These are phyloP conservation scores for Phallus indusiatus DNA, from an alignment of 768 basidiomycete genomes.

Conservation along the genomic window DNA sequence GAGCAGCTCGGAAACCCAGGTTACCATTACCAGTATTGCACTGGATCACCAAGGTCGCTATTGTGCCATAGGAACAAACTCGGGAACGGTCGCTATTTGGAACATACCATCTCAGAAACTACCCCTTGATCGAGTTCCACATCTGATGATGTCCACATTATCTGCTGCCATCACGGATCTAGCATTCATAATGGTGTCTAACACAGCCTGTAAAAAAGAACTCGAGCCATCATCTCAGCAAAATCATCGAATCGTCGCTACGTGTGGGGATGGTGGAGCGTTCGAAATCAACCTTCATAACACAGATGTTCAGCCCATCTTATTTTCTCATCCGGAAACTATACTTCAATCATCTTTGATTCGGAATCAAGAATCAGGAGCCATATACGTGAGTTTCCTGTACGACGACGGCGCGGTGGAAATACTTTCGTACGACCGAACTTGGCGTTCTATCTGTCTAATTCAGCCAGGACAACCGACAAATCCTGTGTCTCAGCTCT, in stretches of 20 bases:
- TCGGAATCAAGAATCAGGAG: constrained; percentile 36
- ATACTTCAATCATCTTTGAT: constrained; percentile 42
- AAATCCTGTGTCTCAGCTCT: constrained; percentile 44
- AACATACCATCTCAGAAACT: constrained; percentile 30
- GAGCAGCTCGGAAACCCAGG: constrained; percentile 37
- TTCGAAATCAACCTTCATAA: constrained; percentile 35
- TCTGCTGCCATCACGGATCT: constrained; percentile 43
- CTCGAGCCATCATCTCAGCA: not conserved
- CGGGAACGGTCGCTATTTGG: constrained; percentile 59
- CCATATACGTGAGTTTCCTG: constrained; percentile 46
- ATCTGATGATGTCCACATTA: constrained; percentile 35
- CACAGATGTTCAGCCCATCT: constrained; percentile 26
- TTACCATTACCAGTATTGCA: constrained; percentile 50
- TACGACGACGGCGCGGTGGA: constrained; percentile 61
- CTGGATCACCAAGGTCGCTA: constrained; percentile 51
- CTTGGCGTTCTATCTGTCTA: constrained; percentile 35
- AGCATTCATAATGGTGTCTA: constrained; percentile 28
- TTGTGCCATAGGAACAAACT: constrained; percentile 64
- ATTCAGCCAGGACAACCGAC: constrained; percentile 49
- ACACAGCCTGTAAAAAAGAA: not conserved
- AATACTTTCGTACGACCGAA: constrained; percentile 40
- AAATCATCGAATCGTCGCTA: constrained; percentile 21
- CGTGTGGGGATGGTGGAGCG: constrained; percentile 51
- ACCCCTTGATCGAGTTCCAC: constrained; percentile 27
- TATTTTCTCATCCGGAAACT: constrained; percentile 32